Base-by-base conservation (phyloP, 768 basidiomycete genomes). In the Peribolospora baueri region DNA sequence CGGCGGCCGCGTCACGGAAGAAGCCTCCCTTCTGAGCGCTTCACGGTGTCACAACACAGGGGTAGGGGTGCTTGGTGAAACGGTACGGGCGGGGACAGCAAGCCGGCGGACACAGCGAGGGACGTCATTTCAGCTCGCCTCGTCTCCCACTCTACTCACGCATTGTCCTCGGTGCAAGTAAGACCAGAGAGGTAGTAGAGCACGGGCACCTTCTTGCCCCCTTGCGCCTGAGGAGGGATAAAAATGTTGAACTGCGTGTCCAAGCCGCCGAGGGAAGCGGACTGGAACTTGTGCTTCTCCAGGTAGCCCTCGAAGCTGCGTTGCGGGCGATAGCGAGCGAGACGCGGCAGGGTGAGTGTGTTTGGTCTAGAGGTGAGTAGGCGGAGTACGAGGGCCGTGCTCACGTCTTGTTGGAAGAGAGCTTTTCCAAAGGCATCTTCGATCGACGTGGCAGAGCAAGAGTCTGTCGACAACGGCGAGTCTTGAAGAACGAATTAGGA, bases 11-110 rank as follows among this genome's bases (percentile, higher is more conserved):
- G 46, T 81, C 77, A n/a, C 77, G 74, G 45, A 95, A 69, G 70
- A 97, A 91, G 8, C 75, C 76, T n/a, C 86, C 90, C 67, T 98
- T 97, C 68, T 90, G 85, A 2, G 91, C 77, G 0, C 84, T 87
- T 46, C n/a, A 13, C 37, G 1, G 2, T 39, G 2, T 41, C 42
- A 4, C 3, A 37, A 11, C 9, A 3, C 7, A 5, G 45, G 5
- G 4, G n/a, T 11, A 0, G 11, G 5, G 41, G 7, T 5, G 11
- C 3, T 46, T 43, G n/a, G 5, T 46, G 54, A 41, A 5, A 37
- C 51, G 41, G 8, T 4, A 3, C 13, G 52, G 39, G 5, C 10
- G 45, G 25, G 43, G 43, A 45, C 1, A 2, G 43, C 25, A 1
- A 25, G 25, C 25, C 25, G 25, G 25, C 25, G 25, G 25, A 25